Evolutionary conservation across 306 rosid genomes (phyloP).

Genomic region (Lupinus albus): DNA sequence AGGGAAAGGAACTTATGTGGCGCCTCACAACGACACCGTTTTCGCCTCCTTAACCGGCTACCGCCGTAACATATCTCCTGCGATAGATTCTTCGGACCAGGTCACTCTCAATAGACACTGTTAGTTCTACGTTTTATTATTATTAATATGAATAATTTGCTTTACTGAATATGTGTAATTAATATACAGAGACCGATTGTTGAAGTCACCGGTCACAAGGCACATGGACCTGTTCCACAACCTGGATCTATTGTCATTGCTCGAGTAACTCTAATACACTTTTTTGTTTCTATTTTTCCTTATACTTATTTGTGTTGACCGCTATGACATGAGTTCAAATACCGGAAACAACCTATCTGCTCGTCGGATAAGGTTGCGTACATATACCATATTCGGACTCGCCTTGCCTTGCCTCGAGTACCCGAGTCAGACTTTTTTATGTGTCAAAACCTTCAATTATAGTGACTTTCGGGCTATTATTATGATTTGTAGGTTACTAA

Average conservation of each 20-base stretch:
- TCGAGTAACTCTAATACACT: slow-evolving; percentile 46
- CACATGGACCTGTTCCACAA: slow-evolving; percentile 83
- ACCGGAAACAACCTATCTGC: no score
- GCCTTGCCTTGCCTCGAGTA: no score
- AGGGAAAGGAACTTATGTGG: slow-evolving; percentile 77
- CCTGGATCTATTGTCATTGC: slow-evolving; percentile 83
- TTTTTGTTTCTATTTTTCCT: neutral
- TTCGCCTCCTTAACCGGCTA: slow-evolving; percentile 86
- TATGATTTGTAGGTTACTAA: slow-evolving; percentile 58
- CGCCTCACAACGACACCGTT: slow-evolving; percentile 59
- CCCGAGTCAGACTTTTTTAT: no score
- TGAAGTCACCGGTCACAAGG: slow-evolving; percentile 89
- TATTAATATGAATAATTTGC: neutral
- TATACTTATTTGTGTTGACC: no score
- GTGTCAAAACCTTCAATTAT: neutral
- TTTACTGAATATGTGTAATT: neutral
- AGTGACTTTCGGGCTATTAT: slow-evolving; percentile 10
- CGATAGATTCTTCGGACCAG: slow-evolving; percentile 66
- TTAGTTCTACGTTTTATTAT: neutral
- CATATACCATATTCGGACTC: no score
- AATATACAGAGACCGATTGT: slow-evolving; percentile 63
- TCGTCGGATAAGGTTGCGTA: no score
- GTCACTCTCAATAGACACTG: slow-evolving; percentile 19
- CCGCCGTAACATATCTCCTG: slow-evolving; percentile 61
- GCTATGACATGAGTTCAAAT: no score